Evolutionary conservation across 352 stramenopile genomes (phyloP).

Genomic region (Pythium dissotocum): DNA sequence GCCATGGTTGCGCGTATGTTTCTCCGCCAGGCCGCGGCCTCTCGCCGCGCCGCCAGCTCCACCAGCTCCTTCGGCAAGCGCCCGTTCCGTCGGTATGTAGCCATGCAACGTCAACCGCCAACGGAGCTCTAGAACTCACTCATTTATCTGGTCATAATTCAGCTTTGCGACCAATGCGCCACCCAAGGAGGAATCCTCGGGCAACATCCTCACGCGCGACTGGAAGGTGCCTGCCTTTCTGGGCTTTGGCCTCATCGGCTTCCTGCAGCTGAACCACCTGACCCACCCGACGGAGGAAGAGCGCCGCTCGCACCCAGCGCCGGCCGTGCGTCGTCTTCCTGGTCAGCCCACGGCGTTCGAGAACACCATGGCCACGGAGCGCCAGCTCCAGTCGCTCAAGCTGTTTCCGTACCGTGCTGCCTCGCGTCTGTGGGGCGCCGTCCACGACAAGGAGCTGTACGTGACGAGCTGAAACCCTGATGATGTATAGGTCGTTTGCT

Average conservation of each 20-base stretch:
- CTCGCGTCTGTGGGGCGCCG: conserved; percentile 73
- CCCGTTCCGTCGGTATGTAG: conserved; percentile 19
- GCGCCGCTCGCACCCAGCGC: conserved; percentile 38
- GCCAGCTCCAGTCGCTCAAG: conserved; percentile 75
- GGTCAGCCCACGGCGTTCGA: conserved; percentile 25
- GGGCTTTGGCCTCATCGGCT: conserved; percentile 71
- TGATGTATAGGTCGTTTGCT: background rate
- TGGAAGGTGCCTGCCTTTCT: conserved; percentile 71
- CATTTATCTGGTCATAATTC: background rate
- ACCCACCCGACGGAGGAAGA: conserved; percentile 32
- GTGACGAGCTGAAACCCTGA: conserved; percentile 13
- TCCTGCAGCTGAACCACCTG: conserved; percentile 70
- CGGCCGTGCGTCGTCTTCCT: conserved; percentile 47
- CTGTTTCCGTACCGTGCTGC: conserved; percentile 76
- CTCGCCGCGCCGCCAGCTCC: background rate
- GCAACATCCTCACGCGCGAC: conserved; percentile 37
- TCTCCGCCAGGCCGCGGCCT: conserved; percentile 15
- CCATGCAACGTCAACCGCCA: background rate
- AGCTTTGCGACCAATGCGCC: conserved; percentile 21
- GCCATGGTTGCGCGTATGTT: conserved; percentile 25
- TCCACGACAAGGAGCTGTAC: conserved; percentile 83
- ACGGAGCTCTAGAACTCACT: background rate
- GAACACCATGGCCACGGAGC: conserved; percentile 56
- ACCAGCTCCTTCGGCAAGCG: background rate
- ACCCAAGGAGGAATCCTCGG: conserved; percentile 26